A percentile compares a stretch with the other conserved stretches of the same genome.
These are phyloP conservation scores for Suillus ampliporus DNA, from an alignment of 768 basidiomycete genomes.

Conservation along the genomic window DNA sequence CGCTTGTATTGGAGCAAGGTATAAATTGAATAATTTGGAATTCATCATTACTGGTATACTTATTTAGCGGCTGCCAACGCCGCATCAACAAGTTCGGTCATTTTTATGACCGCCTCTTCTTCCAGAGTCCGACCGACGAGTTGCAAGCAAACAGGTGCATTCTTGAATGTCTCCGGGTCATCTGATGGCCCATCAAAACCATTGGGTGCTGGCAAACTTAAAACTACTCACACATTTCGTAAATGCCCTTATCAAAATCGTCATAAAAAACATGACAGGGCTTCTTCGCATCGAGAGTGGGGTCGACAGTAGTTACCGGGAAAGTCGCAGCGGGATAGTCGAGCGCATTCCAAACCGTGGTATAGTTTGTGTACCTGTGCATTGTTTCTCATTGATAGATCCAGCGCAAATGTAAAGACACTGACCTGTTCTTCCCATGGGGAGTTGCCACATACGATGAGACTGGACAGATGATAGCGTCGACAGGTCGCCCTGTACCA, in stretches of 20 bases:
- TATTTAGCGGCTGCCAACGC: constrained; percentile 45
- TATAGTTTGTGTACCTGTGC: constrained; percentile 54
- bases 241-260: constrained; percentile 51
- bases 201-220: neutral
- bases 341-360: constrained; percentile 64
- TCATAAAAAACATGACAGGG: constrained; percentile 52
- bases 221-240: constrained; percentile 55
- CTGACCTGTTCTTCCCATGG: constrained; percentile 63
- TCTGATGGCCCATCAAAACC: constrained; percentile 43
- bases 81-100: constrained; percentile 67
- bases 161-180: constrained; percentile 57
- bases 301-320: constrained; percentile 69
- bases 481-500: constrained; percentile 73
- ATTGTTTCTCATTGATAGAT: neutral
- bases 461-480: constrained; percentile 72
- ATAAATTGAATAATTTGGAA: no score
- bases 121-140: constrained; percentile 71
- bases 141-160: constrained; percentile 69
- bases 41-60: no score
- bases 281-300: constrained; percentile 51
- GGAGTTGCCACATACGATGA: constrained; percentile 66
- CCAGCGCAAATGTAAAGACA: constrained; percentile 7
- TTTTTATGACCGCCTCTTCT: constrained; percentile 74
- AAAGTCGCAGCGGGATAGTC: constrained; percentile 68
- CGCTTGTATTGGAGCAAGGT: no score